Conservation (phyloP, 2,329 filamentous ascomycete genomes). For the Xylaria sp. region DNA sequence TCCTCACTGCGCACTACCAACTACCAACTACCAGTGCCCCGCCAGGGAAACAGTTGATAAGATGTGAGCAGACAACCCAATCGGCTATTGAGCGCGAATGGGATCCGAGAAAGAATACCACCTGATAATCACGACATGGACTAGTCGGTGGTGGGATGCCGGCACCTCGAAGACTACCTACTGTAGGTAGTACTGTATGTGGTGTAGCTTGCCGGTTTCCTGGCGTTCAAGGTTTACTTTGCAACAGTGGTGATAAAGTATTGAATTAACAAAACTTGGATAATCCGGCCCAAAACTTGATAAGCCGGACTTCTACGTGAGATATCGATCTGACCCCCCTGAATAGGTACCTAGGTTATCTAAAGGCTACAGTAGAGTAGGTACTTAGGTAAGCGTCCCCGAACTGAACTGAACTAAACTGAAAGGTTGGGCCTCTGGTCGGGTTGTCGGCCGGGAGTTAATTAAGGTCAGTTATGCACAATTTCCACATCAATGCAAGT, state of each 20-base stretch:
- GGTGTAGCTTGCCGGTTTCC: slow-evolving; percentile 11
- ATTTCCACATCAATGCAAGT: slow-evolving; percentile 18
- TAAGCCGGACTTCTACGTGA: background rate
- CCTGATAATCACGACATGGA: slow-evolving; percentile 1
- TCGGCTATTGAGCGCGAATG: background rate
- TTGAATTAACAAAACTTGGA: background rate
- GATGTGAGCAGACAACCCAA: background rate
- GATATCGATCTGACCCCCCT: too few species aligned
- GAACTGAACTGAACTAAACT: too few species aligned
- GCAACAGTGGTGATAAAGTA: background rate
- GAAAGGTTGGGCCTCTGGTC: too few species aligned
- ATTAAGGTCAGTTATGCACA: slow-evolving; percentile 15
- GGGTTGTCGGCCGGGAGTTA: background rate
- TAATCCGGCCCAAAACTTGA: slow-evolving; percentile 5
- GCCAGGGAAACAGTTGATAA: background rate
- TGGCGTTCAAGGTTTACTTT: background rate
- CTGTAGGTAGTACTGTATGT: too few species aligned
- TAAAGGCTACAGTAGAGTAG: too few species aligned
- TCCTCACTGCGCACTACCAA: background rate
- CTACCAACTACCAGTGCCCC: too few species aligned
- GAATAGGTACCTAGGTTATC: too few species aligned
- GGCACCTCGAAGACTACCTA: too few species aligned
- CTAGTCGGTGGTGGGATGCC: too few species aligned
- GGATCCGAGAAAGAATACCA: background rate
- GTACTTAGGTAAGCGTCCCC: too few species aligned